These are phyloP conservation scores for Phytophthora capsici DNA, from an alignment of 352 stramenopile genomes.

Conservation along the genomic window DNA sequence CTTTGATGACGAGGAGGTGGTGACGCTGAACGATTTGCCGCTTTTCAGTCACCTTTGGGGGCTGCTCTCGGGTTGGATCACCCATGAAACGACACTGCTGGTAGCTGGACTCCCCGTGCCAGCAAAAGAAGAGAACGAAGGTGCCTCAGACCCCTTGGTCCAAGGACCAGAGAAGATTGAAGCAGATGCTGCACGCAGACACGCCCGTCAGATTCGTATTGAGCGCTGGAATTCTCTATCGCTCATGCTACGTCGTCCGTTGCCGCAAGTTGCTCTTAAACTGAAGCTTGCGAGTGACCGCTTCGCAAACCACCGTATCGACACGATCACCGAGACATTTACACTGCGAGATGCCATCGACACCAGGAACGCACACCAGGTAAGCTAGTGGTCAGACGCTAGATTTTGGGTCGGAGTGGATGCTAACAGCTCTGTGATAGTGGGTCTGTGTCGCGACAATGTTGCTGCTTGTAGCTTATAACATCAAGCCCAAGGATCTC, in stretches of 20 bases:
- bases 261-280: conserved; percentile 60
- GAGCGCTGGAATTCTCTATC: conserved; percentile 76
- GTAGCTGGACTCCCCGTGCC: conserved; percentile 47
- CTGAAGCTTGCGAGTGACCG: conserved; percentile 60
- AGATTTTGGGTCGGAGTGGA: neutral
- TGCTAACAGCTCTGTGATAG: conserved; percentile 32
- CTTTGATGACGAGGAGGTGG: conserved; percentile 73
- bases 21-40: conserved; percentile 72
- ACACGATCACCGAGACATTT: conserved; percentile 65
- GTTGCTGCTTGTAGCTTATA: conserved; percentile 69
- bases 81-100: conserved; percentile 69
- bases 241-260: conserved; percentile 59
- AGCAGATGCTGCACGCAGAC: conserved; percentile 44
- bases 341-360: conserved; percentile 70
- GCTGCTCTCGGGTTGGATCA: conserved; percentile 74
- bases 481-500: conserved; percentile 49
- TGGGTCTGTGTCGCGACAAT: conserved; percentile 75
- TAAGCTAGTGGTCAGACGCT: conserved; percentile 19
- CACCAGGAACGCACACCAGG: conserved; percentile 64
- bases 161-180: conserved; percentile 41
- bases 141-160: conserved; percentile 5
- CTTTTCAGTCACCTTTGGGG: conserved; percentile 79
- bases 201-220: conserved; percentile 55
- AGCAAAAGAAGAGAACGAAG: conserved; percentile 24
- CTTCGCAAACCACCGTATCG: conserved; percentile 61